Evolutionary conservation across 345 rosid species (phyloP), one percentile per base, ranked within the genome.

Genomic region (Citrus glauca): DNA sequence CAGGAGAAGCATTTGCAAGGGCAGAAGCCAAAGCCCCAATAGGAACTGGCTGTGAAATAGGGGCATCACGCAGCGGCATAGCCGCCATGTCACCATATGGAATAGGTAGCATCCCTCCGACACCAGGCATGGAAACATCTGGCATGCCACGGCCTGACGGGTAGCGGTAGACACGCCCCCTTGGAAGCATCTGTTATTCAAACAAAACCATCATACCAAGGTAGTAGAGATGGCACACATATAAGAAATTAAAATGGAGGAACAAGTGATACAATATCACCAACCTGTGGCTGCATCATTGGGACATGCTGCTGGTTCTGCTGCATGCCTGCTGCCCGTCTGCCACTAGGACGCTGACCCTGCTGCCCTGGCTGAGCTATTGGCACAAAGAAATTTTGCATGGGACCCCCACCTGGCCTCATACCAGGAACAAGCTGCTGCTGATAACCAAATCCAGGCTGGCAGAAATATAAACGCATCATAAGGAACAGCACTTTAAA

Each of bases 341-440:
- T 85, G 22, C 93, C 93, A 74, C 94, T 91, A 69, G 93, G 97
- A 57, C 97, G 96, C 79, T 87, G 98, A 9, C 93, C 91, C 82
- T 91, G 98, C 81, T 92, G 98, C 14, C 94, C 93, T 72, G 87
- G 97, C 84, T 88, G 98, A 80, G 89, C 98, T 97, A 95, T 93
- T 7, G 95, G 98, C 87, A 93, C 86, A 81, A 88, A 91, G 88
- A 88, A 94, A 81, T 92, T 94, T 64, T 87, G 90, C 89, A 92
- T 83, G 3, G 97, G 97, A 40, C 77, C 90, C 16, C 85, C 93
- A 59, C 92, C 93, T 60, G 94, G 97, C 80, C 95, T 90, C 97
- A 95, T 91, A 28, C 96, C 99, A 68, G 94, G 97, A 82, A 95
- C 92, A 53, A 93, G 90, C 84, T 92, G 98, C 85, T 91, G 99